These are phyloP conservation scores for Quercus glauca DNA, from an alignment of 306 rosid species.

Conservation along the genomic window DNA sequence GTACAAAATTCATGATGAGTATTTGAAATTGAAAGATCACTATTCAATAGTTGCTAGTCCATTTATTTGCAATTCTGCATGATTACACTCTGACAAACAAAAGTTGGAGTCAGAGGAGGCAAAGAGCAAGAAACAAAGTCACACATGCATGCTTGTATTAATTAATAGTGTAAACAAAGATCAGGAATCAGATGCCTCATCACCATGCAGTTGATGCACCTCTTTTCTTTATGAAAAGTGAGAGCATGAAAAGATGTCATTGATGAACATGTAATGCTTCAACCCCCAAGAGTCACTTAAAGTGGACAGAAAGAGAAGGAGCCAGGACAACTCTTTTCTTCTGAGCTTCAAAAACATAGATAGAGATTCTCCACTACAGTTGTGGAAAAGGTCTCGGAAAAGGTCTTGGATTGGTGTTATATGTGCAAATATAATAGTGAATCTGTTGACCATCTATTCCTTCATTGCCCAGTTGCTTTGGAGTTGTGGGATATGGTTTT, in stretches of 20 bases:
- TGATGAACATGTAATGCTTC: not conserved
- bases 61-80: not conserved
- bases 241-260: not conserved
- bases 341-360: slow-evolving; percentile 27
- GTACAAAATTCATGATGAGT: not conserved
- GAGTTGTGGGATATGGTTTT: too few species aligned
- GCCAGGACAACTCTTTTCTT: slow-evolving; percentile 33
- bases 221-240: slow-evolving; percentile 7
- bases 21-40: not conserved
- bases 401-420: too few species aligned
- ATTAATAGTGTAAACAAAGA: not conserved
- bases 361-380: slow-evolving; percentile 29
- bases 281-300: slow-evolving; percentile 22
- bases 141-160: not conserved
- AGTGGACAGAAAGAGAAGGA: slow-evolving; percentile 1
- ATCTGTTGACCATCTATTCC: too few species aligned
- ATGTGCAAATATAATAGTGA: too few species aligned
- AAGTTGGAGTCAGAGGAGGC: not conserved
- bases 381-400: not conserved
- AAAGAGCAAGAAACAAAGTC: not conserved
- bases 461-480: too few species aligned
- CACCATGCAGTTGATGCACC: not conserved
- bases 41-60: not conserved
- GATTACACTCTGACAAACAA: not conserved
- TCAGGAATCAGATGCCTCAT: slow-evolving; percentile 9